A percentile compares a stretch with the other conserved stretches of the same genome.
These are phyloP conservation scores for Vitis riparia DNA, from an alignment of 164 flowering plant genomes.

Conservation along the genomic window DNA sequence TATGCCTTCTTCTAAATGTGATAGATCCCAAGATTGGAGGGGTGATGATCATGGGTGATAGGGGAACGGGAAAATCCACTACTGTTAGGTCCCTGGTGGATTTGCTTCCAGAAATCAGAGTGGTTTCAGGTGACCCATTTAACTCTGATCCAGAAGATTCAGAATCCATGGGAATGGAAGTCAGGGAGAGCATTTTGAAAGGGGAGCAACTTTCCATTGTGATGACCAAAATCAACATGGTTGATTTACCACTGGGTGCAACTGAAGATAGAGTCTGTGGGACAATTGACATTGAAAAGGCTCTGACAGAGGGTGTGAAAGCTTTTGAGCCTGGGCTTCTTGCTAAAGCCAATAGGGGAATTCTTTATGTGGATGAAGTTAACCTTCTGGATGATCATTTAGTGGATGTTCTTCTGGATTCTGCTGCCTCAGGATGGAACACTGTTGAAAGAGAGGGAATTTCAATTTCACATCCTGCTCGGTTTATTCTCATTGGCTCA, in stretches of 20 bases:
- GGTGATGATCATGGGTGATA: conserved; percentile 98
- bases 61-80: conserved; percentile 97
- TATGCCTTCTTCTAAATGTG: conserved; percentile 88
- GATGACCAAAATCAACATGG: conserved; percentile 88
- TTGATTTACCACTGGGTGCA: conserved; percentile 94
- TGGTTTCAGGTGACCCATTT: conserved; percentile 83
- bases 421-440: conserved; percentile 99
- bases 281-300: conserved; percentile 94
- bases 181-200: conserved; percentile 52
- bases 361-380: conserved; percentile 97
- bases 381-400: conserved; percentile 92
- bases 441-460: conserved; percentile 97
- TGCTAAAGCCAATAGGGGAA: conserved; percentile 92
- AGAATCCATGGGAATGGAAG: conserved; percentile 86
- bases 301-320: conserved; percentile 92
- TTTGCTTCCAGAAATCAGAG: conserved; percentile 83
- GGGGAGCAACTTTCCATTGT: conserved; percentile 59
- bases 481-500: conserved; percentile 91
- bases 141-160: conserved; percentile 95
- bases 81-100: conserved; percentile 90
- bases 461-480: conserved; percentile 97
- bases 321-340: conserved; percentile 98
- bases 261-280: conserved; percentile 98
- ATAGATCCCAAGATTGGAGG: conserved; percentile 98
- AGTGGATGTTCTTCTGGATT: conserved; percentile 88